Evolutionary conservation across 1,284 basidiomycete species (phyloP), one percentile per base, ranked within the genome.

Genomic region (Puccinia sorghi): DNA sequence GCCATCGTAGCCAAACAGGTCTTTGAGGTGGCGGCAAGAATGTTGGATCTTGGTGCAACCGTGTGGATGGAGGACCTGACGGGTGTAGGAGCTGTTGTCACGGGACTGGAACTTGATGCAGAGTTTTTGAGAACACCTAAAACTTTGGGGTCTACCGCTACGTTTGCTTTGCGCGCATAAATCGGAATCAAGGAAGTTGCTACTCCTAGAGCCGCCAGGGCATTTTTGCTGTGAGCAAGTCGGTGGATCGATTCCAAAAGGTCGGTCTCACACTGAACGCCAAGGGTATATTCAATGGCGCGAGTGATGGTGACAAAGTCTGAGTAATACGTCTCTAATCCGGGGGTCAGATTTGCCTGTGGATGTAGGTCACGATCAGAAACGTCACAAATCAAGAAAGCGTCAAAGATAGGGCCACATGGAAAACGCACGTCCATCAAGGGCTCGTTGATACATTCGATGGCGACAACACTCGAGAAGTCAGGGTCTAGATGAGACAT

Each of bases 391-490:
- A 50, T 52, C 46, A 50, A 20, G 0, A 80, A n/a, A 43, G 20
- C 20, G 25, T 27, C 6, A 1, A 32, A 15, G 8, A 6, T 13
- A 63, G 2, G 20, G 50, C 15, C 15, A 2, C 12, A n/a, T 22
- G 27, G 32, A 5, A 69, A 1, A 69, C 59, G 43, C 39, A 79
- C 77, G 41, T 79, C 50, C 20, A 5, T 32, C 12, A 71, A 32
- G 0, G 90, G 90, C 80, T 92, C 91, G 81, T 92, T 92, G 57
- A 91, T 86, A 0, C 91, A 91, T 82, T 92, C 87, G 46, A 92
- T 90, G 0, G 89, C 86, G 71, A 90, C 89, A n/a, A 90, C 90
- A 41, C 86, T 88, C 27, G 82, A 85, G 81, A 92, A 92, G 52
- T 86, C 85, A 7, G 90, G 87, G 82, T 92, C 89, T 22, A 90